These are phyloP conservation scores for Lactarius psammicola DNA, from an alignment of 768 basidiomycete genomes.

Conservation along the genomic window DNA sequence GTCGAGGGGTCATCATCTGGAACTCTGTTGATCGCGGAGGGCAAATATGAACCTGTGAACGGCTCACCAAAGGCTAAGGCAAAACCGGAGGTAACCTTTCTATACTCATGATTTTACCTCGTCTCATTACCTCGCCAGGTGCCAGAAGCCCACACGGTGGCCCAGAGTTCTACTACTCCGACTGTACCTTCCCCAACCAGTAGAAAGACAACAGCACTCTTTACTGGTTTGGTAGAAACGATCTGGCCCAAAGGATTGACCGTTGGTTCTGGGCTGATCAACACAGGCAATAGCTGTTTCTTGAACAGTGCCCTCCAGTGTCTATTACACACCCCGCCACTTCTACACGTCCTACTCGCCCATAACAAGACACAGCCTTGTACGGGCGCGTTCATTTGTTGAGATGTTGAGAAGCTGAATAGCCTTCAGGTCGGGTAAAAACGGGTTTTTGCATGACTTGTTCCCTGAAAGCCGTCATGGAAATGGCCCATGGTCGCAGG, in stretches of 20 bases:
- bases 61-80: slow-evolving; percentile 53
- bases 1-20: slow-evolving; percentile 83
- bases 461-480: slow-evolving; percentile 55
- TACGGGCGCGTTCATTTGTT: slow-evolving; percentile 40
- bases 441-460: slow-evolving; percentile 79
- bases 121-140: slow-evolving; percentile 8
- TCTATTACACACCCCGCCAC: slow-evolving; percentile 86
- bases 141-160: background rate
- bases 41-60: slow-evolving; percentile 82
- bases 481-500: slow-evolving; percentile 47
- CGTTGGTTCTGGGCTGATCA: slow-evolving; percentile 67
- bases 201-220: slow-evolving; percentile 30
- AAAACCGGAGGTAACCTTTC: slow-evolving; percentile 44
- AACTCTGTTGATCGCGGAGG: slow-evolving; percentile 63
- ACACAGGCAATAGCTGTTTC: slow-evolving; percentile 94
- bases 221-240: slow-evolving; percentile 54
- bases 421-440: slow-evolving; percentile 41
- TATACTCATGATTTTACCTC: background rate
- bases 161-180: slow-evolving; percentile 11
- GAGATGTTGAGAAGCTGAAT: slow-evolving; percentile 1
- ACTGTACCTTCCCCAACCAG: slow-evolving; percentile 24
- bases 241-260: slow-evolving; percentile 55
- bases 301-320: slow-evolving; percentile 94
- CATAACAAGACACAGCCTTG: slow-evolving; percentile 56
- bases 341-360: slow-evolving; percentile 58